phyloP scores from a whole-genome alignment of 1,139 yeast species.

The Geotrichum phurueaensis region DNA sequence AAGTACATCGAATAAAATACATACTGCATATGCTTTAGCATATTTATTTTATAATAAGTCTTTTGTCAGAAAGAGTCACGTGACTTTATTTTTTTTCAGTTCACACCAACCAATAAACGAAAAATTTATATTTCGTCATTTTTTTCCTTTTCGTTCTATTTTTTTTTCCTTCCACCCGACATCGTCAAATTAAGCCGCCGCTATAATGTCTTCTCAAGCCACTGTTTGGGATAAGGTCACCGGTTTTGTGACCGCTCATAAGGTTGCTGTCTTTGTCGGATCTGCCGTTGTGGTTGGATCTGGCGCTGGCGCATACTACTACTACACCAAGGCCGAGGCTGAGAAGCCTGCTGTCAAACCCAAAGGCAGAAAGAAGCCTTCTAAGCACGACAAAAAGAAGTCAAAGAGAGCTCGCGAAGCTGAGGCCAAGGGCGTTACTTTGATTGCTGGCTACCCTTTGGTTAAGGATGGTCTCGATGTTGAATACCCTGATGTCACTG shows the following conservation, averaged over 20 bases:
- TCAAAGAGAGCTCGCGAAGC: conserved; percentile 20
- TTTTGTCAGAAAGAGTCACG: background rate
- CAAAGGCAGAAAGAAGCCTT: conserved; percentile 27
- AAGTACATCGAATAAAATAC: too few species aligned
- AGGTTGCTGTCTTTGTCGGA: conserved; percentile 31
- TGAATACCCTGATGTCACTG: conserved; percentile 32
- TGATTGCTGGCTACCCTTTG: conserved; percentile 24
- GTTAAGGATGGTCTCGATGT: conserved; percentile 27
- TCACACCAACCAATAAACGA: background rate
- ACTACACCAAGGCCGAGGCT: conserved; percentile 16
- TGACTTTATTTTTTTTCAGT: background rate
- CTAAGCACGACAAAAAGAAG: conserved; percentile 28
- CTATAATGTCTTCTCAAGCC: conserved; percentile 14
- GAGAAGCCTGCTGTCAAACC: conserved; percentile 17
- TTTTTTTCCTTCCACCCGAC: conserved; percentile 1
- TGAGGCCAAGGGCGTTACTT: background rate
- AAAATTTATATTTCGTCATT: background rate
- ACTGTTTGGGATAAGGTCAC: conserved; percentile 19
- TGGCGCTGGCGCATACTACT: conserved; percentile 32
- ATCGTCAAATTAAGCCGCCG: background rate
- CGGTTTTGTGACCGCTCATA: conserved; percentile 27
- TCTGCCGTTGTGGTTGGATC: conserved; percentile 33
- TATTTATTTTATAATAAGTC: too few species aligned
- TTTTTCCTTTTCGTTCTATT: background rate
- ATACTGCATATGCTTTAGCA: background rate